phyloP scores from a whole-genome alignment of 2,329 filamentous ascomycete species.

The Ascocoryne sarcoides region DNA sequence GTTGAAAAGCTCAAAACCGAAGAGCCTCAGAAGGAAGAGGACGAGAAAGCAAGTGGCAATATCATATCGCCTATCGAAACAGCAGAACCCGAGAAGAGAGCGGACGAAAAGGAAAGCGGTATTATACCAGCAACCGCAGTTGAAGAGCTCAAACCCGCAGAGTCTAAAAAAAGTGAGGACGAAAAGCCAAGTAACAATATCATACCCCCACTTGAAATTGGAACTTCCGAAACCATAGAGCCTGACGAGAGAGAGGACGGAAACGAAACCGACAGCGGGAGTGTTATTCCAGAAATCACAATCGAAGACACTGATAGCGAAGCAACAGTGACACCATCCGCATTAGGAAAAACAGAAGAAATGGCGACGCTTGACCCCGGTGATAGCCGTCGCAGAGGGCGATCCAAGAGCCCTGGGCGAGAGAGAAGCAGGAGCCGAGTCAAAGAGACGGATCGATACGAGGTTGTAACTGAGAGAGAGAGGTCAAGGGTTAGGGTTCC shows the following conservation, averaged over 20 bases:
- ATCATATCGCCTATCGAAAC: neutral
- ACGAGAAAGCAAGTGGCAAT: neutral
- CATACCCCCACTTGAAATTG: neutral
- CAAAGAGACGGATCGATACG: slow-evolving; percentile 10
- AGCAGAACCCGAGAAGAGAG: neutral
- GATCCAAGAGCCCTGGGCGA: slow-evolving; percentile 25
- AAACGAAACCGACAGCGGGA: no score
- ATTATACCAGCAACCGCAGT: neutral
- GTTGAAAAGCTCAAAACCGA: no score
- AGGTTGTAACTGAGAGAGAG: slow-evolving; percentile 8
- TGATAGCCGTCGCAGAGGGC: slow-evolving; percentile 20
- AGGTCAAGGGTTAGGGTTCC: slow-evolving; percentile 6
- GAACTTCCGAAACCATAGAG: neutral
- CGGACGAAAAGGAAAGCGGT: neutral
- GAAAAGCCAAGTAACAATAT: neutral
- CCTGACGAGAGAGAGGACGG: neutral
- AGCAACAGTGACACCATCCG: neutral
- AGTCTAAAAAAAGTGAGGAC: no score
- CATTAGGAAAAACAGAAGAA: neutral
- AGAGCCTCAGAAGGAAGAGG: neutral
- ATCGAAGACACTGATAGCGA: neutral
- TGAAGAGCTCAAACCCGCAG: no score
- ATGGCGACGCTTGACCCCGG: slow-evolving; percentile 22
- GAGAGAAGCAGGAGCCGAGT: slow-evolving; percentile 18
- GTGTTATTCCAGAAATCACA: no score